Percentiles rank a stretch among this genome's conserved stretches.
These are phyloP conservation scores for Fomitiporia mediterranea DNA, from an alignment of 1,284 basidiomycete genomes.

Conservation along the genomic window DNA sequence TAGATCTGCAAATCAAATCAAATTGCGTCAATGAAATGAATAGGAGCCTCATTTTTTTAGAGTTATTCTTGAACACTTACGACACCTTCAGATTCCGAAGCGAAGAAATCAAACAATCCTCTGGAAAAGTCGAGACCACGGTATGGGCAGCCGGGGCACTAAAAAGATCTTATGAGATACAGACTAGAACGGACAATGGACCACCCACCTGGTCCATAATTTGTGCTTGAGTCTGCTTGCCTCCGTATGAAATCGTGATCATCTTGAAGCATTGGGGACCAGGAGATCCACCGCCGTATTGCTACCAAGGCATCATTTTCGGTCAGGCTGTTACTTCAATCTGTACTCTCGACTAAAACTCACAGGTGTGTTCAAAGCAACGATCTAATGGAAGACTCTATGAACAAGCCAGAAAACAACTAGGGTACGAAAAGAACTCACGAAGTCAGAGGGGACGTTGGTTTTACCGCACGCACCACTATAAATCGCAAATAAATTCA, in stretches of 20 bases:
- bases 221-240: conserved; percentile 55
- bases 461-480: conserved; percentile 39
- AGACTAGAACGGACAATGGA: conserved; percentile 8
- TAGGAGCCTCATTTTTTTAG: too few relatives aligned
- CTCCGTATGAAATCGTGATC: conserved; percentile 62
- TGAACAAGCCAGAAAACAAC: background rate
- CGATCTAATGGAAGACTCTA: conserved; percentile 32
- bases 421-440: conserved; percentile 24
- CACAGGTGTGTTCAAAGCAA: conserved; percentile 39
- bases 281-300: conserved; percentile 54
- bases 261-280: conserved; percentile 57
- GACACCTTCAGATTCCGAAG: conserved; percentile 43
- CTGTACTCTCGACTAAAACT: conserved; percentile 20
- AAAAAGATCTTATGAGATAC: conserved; percentile 2
- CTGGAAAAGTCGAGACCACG: conserved; percentile 76
- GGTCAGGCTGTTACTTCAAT: background rate
- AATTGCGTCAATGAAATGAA: background rate
- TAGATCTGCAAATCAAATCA: conserved; percentile 35
- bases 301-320: conserved; percentile 26
- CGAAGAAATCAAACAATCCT: conserved; percentile 67
- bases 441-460: conserved; percentile 33
- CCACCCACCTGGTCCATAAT: conserved; percentile 61
- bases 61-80: background rate
- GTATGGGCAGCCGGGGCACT: conserved; percentile 70
- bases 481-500: conserved; percentile 22